These are phyloP conservation scores for Penicillium daleae DNA, from an alignment of 495 filamentous ascomycete genomes.

Conservation along the genomic window DNA sequence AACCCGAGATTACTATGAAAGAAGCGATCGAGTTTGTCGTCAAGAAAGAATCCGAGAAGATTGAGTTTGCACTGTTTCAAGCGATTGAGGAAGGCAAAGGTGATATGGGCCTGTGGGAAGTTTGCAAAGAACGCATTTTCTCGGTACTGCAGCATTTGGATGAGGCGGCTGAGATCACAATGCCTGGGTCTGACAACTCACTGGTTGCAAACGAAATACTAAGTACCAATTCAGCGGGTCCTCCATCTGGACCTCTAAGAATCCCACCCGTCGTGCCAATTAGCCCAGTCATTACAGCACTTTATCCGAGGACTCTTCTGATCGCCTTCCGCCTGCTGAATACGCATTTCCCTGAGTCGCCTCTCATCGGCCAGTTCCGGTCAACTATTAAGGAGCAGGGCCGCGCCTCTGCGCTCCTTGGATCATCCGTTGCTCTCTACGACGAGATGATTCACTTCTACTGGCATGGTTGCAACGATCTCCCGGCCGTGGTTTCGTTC, in stretches of 20 bases:
- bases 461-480: conserved; percentile 66
- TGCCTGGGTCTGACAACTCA: background rate
- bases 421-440: conserved; percentile 72
- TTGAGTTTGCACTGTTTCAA: conserved; percentile 30
- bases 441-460: conserved; percentile 69
- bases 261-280: conserved; percentile 43
- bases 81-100: conserved; percentile 50
- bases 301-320: conserved; percentile 70
- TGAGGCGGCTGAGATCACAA: conserved; percentile 11
- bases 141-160: conserved; percentile 55
- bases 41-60: conserved; percentile 33
- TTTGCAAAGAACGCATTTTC: conserved; percentile 73
- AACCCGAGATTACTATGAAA: conserved; percentile 23
- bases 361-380: conserved; percentile 64
- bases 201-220: background rate
- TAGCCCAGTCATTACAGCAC: conserved; percentile 61
- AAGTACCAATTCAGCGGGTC: background rate
- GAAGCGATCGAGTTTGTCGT: conserved; percentile 35
- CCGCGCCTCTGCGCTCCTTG: conserved; percentile 70
- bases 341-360: conserved; percentile 61
- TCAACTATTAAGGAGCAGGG: conserved; percentile 73
- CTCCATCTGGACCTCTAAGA: conserved; percentile 23
- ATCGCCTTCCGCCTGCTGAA: conserved; percentile 66
- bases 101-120: conserved; percentile 71
- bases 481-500: conserved; percentile 61